Evolutionary conservation across 2,329 filamentous ascomycete genomes (phyloP), one percentile per base, ranked within the genome.

Genomic region (Ascochyta lentis): DNA sequence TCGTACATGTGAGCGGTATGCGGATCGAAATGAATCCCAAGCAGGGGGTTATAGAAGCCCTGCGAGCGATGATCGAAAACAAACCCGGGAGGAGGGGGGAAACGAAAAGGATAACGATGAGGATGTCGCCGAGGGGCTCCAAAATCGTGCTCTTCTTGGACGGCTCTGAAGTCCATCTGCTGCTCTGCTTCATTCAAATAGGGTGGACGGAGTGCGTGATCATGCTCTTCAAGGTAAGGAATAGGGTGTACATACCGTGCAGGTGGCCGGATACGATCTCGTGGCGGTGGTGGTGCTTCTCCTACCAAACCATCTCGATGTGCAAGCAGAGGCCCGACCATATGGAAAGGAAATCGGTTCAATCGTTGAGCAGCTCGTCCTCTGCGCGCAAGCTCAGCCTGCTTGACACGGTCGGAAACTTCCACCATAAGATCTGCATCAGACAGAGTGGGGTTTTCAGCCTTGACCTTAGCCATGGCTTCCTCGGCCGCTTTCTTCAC

Each of bases 371-470:
- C 58, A 7, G 65, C 68, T 27, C 42, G 60, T 4, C 47, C 55
- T 59, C 48, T 64, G 2, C 71, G 69, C 26, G 54, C 54, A 22
- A 71, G 49, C 40, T 77, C 74, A 15, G 61, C 68, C 49, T 67
- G 56, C 54, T 72, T 71, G 46, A 87, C 83, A 3, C 71, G 69
- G 2, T 86, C 79, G 0, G 87, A 87, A 42, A 89, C 74, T 34
- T 72, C 41, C 26, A 92, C 80, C 40, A 83, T 78, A 13, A 92
- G 77, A 34, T 84, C 75, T 8, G 85, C 81, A 23, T 81, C 79
- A 1, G 82, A 79, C n/a, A 91, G 67, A 4, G 83, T 78, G 0
- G 89, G 88, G 59, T 91, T 83, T 29, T 86, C 81, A 22, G 80
- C 77, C 13, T 80, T 75, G 3, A 88, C 76, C 65, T 83, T 82